Conservation (phyloP, 1,284 basidiomycete genomes). For the Pyrrhoderma lamaoense region DNA sequence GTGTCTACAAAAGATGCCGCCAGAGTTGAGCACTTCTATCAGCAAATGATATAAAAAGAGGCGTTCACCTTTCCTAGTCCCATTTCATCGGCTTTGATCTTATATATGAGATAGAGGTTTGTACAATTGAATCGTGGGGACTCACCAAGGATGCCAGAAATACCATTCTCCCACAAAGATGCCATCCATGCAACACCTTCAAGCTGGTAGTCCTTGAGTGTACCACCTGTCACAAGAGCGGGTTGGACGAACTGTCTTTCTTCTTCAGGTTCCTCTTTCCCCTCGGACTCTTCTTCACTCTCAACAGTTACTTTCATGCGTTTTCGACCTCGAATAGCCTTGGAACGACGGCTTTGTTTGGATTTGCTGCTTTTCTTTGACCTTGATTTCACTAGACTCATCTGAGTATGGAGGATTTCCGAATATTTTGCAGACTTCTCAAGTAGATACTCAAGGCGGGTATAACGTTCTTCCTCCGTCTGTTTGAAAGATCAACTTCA, state of each 20-base stretch:
- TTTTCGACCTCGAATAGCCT: too few species aligned
- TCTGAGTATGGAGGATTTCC: slow-evolving; percentile 49
- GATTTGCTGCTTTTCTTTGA: slow-evolving; percentile 13
- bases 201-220: slow-evolving; percentile 85
- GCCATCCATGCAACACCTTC: slow-evolving; percentile 98
- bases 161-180: slow-evolving; percentile 85
- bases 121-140: slow-evolving; percentile 10
- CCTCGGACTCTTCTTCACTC: slow-evolving; percentile 16
- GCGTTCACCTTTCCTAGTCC: slow-evolving; percentile 75
- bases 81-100: slow-evolving; percentile 77
- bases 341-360: slow-evolving; percentile 5
- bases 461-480: slow-evolving; percentile 40
- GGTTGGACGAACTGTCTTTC: slow-evolving; percentile 57
- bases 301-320: background rate
- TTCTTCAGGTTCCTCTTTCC: slow-evolving; percentile 24
- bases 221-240: slow-evolving; percentile 75
- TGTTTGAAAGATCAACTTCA: background rate
- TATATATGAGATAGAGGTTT: background rate
- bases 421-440: slow-evolving; percentile 59
- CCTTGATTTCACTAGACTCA: slow-evolving; percentile 37
- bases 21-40: background rate
- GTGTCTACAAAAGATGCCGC: slow-evolving; percentile 48
- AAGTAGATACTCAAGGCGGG: slow-evolving; percentile 50
- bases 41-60: background rate
- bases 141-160: slow-evolving; percentile 86